A percentile compares a stretch with the other conserved stretches of the same genome.
Conservation (phyloP, 2,329 filamentous ascomycete species). For the Alternaria metachromatica region DNA sequence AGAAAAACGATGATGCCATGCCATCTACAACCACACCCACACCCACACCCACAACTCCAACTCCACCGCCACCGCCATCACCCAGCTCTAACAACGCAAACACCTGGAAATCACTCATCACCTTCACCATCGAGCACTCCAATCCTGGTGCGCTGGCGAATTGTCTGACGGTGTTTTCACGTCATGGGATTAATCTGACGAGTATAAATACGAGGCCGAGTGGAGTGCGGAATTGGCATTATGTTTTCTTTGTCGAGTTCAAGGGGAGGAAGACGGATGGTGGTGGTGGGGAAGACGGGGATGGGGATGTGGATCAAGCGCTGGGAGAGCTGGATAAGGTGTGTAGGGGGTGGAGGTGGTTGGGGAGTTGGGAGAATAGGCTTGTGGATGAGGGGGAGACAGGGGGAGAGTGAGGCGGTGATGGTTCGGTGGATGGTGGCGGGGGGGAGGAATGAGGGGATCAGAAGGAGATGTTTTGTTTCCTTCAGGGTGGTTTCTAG, state of each 20-base stretch:
- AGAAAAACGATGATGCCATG: slow-evolving; percentile 3
- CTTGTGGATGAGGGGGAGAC: neutral
- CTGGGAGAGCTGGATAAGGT: slow-evolving; percentile 64
- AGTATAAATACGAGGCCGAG: slow-evolving; percentile 89
- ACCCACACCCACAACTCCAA: no score
- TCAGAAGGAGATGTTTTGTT: no score
- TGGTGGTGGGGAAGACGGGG: slow-evolving; percentile 63
- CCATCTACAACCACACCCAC: neutral
- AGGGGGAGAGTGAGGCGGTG: neutral
- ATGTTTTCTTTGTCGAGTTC: slow-evolving; percentile 95
- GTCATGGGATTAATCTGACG: slow-evolving; percentile 78
- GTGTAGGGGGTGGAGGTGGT: slow-evolving; percentile 70
- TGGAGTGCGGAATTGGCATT: slow-evolving; percentile 78
- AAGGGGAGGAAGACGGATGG: slow-evolving; percentile 63
- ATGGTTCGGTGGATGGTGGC: neutral
- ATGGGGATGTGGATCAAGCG: slow-evolving; percentile 62
- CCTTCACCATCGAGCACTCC: slow-evolving; percentile 81
- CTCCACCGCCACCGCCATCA: neutral
- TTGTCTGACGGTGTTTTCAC: slow-evolving; percentile 79
- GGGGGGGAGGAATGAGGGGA: neutral
- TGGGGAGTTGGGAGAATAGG: slow-evolving; percentile 67
- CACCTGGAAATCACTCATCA: slow-evolving; percentile 71
- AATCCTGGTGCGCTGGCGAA: slow-evolving; percentile 83
- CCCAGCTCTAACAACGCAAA: neutral
- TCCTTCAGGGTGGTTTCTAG: no score